phyloP scores from a whole-genome alignment of 164 flowering plant species.

The Paratinospora sagittata region DNA sequence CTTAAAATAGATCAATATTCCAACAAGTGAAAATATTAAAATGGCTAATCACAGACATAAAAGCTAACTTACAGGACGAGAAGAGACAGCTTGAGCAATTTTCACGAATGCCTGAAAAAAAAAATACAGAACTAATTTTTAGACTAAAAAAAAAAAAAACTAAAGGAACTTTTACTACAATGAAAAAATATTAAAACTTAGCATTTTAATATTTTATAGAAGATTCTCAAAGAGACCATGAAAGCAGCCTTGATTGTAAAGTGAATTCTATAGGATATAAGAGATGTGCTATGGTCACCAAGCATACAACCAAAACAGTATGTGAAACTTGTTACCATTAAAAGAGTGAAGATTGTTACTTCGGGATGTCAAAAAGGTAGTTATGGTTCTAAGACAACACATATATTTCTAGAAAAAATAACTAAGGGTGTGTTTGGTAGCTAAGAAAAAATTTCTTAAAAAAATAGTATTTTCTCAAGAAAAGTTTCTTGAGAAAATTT shows the following conservation, averaged over 20 bases:
- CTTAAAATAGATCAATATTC: too few species aligned
- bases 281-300: background rate
- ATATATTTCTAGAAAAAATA: too few species aligned
- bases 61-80: constrained; percentile 71
- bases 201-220: background rate
- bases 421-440: too few species aligned
- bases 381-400: too few species aligned
- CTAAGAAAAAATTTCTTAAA: too few species aligned
- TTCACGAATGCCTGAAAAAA: constrained; percentile 79
- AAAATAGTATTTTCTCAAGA: too few species aligned
- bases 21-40: background rate
- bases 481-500: too few species aligned
- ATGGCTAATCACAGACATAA: background rate
- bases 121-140: background rate
- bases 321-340: background rate
- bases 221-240: background rate
- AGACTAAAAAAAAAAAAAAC: background rate
- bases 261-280: background rate
- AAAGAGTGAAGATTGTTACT: background rate
- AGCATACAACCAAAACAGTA: background rate
- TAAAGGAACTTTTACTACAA: background rate
- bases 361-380: background rate
- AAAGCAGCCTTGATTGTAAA: background rate
- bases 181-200: background rate
- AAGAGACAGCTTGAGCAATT: constrained; percentile 96